phyloP scores from a whole-genome alignment of 1,284 basidiomycete genomes.

The Wolfiporia cocos region DNA sequence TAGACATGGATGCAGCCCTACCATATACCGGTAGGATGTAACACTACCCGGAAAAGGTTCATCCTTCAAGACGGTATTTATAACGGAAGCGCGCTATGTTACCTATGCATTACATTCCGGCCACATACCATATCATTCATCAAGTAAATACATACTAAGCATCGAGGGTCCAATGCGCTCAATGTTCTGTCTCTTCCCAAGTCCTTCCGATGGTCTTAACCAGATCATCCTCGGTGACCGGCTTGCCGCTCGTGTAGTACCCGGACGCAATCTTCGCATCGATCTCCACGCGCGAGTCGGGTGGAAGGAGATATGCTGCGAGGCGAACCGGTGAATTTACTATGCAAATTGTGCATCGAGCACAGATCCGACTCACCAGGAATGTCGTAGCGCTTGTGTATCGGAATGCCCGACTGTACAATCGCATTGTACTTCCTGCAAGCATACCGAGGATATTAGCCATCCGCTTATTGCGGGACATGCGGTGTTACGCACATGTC shows the following conservation, averaged over 20 bases:
- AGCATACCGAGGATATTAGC: not conserved
- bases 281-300: conserved; percentile 92
- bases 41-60: no score
- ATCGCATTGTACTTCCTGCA: conserved; percentile 92
- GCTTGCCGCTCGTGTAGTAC: conserved; percentile 81
- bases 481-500: conserved; percentile 54
- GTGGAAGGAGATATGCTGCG: conserved; percentile 76
- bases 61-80: no score
- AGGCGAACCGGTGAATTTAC: no score
- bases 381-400: conserved; percentile 79
- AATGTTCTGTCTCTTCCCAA: conserved; percentile 83
- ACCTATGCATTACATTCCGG: no score
- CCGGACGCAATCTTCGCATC: conserved; percentile 93
- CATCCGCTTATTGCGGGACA: not conserved
- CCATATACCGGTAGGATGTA: no score
- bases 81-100: no score
- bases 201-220: conserved; percentile 83
- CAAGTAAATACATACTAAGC: no score
- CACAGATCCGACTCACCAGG: conserved; percentile 63
- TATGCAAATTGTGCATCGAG: no score
- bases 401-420: conserved; percentile 82
- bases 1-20: no score
- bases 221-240: conserved; percentile 71
- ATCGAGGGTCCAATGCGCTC: no score
- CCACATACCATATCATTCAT: no score